phyloP scores from a whole-genome alignment of 345 rosid genomes.

The Psidium guajava region DNA sequence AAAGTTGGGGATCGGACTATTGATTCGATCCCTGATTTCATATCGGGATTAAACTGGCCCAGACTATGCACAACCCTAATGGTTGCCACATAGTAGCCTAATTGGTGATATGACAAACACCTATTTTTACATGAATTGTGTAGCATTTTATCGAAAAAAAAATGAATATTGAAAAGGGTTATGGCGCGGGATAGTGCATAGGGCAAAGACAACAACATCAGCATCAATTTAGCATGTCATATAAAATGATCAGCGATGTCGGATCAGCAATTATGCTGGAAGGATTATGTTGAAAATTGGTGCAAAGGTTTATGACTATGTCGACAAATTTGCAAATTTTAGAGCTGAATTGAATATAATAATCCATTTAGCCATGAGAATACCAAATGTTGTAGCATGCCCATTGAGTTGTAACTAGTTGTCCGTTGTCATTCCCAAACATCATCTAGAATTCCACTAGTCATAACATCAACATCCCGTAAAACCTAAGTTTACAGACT shows the following conservation, averaged over 20 bases:
- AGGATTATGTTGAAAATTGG: not conserved
- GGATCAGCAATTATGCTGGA: not conserved
- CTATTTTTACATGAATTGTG: not conserved
- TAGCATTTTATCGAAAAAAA: not conserved
- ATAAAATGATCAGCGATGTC: accelerated
- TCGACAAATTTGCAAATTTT: not conserved
- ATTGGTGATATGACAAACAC: not conserved
- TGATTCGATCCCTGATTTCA: no score
- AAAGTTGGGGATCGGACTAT: no score
- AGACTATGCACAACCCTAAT: not conserved
- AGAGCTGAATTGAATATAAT: not conserved
- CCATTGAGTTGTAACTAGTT: not conserved
- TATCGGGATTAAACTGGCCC: no score
- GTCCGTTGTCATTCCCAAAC: not conserved
- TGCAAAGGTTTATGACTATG: not conserved
- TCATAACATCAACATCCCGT: not conserved
- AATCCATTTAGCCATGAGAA: not conserved
- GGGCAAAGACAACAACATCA: not conserved
- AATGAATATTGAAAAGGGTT: not conserved
- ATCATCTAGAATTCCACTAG: not conserved
- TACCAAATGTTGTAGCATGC: not conserved
- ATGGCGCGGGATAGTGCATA: accelerated
- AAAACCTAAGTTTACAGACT: not conserved
- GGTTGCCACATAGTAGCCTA: not conserved
- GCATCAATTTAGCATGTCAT: not conserved